These are phyloP conservation scores for Perilla frutescens DNA, from an alignment of 257 asterid species.

Conservation along the genomic window DNA sequence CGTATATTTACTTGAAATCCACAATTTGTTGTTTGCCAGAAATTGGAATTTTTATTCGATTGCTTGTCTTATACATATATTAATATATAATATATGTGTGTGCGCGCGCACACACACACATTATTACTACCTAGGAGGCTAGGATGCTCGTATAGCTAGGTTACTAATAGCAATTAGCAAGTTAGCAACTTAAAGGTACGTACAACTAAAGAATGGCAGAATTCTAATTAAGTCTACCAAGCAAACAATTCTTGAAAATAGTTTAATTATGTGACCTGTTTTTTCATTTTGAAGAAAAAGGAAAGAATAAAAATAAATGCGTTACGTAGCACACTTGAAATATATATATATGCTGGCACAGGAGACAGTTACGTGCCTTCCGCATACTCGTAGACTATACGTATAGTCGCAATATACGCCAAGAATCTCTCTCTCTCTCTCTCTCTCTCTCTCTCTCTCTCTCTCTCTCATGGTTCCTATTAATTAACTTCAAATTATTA, in stretches of 20 bases:
- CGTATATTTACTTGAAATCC: too few species aligned
- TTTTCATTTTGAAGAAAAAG: conserved; percentile 18
- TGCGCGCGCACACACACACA: too few species aligned
- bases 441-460: conserved; percentile 18
- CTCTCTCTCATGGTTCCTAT: neutral
- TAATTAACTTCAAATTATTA: conserved; percentile 13
- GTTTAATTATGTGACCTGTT: neutral
- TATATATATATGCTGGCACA: conserved; percentile 28
- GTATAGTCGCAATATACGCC: conserved; percentile 43
- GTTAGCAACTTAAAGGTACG: neutral
- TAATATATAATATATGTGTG: too few species aligned
- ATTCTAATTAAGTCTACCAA: neutral
- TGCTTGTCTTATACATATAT: too few species aligned
- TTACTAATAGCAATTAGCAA: too few species aligned
- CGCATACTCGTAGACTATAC: conserved; percentile 43
- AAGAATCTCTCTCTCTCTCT: conserved; percentile 33
- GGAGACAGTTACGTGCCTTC: conserved; percentile 37
- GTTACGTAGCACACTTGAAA: conserved; percentile 35
- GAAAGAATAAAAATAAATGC: conserved; percentile 43
- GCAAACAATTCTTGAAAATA: neutral
- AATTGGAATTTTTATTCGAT: too few species aligned
- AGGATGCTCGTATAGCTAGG: too few species aligned
- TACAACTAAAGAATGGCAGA: neutral
- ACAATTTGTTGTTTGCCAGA: too few species aligned
- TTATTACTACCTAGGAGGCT: too few species aligned